These are phyloP conservation scores for Euphrasia arctica DNA, from an alignment of 305 asterid species.

Conservation along the genomic window DNA sequence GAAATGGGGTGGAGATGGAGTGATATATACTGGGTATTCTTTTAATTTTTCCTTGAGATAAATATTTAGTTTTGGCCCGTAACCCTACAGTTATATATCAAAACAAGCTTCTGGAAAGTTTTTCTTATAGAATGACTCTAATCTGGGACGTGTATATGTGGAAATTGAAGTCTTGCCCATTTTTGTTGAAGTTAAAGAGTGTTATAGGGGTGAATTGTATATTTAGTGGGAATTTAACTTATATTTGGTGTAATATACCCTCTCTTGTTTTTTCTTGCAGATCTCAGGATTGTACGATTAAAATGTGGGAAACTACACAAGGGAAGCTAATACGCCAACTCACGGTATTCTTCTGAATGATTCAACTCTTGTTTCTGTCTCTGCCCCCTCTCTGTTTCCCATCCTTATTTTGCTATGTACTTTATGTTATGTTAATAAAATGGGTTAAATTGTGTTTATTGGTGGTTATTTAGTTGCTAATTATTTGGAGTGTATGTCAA, in stretches of 20 bases:
- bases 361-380: neutral
- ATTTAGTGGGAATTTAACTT: constrained; percentile 11
- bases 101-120: constrained; percentile 17
- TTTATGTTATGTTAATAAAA: neutral
- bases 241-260: constrained; percentile 7
- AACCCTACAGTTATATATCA: neutral
- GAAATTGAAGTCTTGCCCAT: constrained; percentile 6
- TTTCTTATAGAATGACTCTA: neutral
- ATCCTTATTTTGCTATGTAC: neutral
- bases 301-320: constrained; percentile 87
- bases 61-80: constrained; percentile 5
- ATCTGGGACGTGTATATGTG: constrained; percentile 8
- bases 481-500: constrained; percentile 8
- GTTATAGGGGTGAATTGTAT: constrained; percentile 11
- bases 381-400: neutral
- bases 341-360: constrained; percentile 51
- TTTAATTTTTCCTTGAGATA: constrained; percentile 14
- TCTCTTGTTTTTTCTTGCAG: constrained; percentile 43
- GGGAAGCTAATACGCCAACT: constrained; percentile 91
- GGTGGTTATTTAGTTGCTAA: constrained; percentile 8
- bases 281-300: constrained; percentile 94
- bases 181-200: constrained; percentile 8
- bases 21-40: constrained; percentile 87
- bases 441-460: no score
- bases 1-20: constrained; percentile 99